Evolutionary conservation across 495 filamentous ascomycete genomes (phyloP).

Genomic region (Xylaria flabelliformis): DNA sequence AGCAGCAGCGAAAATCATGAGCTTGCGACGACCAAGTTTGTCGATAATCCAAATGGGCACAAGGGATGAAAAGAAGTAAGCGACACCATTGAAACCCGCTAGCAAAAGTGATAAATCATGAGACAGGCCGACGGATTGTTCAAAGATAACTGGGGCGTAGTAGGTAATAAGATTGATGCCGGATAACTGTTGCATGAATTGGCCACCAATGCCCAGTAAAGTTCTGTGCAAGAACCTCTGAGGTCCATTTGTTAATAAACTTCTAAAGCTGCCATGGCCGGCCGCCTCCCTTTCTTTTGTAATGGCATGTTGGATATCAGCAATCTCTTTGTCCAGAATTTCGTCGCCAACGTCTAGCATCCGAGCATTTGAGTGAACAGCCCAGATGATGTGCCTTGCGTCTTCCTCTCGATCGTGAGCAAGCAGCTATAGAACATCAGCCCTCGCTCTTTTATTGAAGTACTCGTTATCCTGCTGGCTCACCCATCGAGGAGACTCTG

Average conservation of each 20-base stretch:
- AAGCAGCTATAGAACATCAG: slow-evolving; percentile 31
- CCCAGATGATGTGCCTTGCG: slow-evolving; percentile 36
- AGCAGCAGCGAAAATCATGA: slow-evolving; percentile 56
- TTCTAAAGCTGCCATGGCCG: slow-evolving; percentile 42
- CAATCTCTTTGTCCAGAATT: slow-evolving; percentile 35
- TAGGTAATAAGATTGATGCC: slow-evolving; percentile 64
- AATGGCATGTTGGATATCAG: slow-evolving; percentile 37
- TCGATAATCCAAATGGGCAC: slow-evolving; percentile 57
- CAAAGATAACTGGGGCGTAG: slow-evolving; percentile 61
- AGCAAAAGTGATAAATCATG: slow-evolving; percentile 59
- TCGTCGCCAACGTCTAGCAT: slow-evolving; percentile 31
- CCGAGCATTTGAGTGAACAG: slow-evolving; percentile 46
- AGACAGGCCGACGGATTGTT: slow-evolving; percentile 58
- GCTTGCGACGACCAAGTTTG: slow-evolving; percentile 55
- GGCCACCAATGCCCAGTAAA: slow-evolving; percentile 57
- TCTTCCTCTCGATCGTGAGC: slow-evolving; percentile 39
- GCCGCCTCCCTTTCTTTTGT: slow-evolving; percentile 33
- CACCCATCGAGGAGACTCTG: slow-evolving; percentile 41
- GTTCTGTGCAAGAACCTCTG: slow-evolving; percentile 53
- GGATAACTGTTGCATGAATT: slow-evolving; percentile 57
- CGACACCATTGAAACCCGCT: slow-evolving; percentile 53
- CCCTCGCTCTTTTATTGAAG: slow-evolving; percentile 2
- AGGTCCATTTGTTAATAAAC: slow-evolving; percentile 53
- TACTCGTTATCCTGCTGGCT: not conserved
- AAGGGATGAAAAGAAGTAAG: slow-evolving; percentile 48